Evolutionary conservation across 345 rosid species (phyloP).

Genomic region (Euphorbia pulcherrima): DNA sequence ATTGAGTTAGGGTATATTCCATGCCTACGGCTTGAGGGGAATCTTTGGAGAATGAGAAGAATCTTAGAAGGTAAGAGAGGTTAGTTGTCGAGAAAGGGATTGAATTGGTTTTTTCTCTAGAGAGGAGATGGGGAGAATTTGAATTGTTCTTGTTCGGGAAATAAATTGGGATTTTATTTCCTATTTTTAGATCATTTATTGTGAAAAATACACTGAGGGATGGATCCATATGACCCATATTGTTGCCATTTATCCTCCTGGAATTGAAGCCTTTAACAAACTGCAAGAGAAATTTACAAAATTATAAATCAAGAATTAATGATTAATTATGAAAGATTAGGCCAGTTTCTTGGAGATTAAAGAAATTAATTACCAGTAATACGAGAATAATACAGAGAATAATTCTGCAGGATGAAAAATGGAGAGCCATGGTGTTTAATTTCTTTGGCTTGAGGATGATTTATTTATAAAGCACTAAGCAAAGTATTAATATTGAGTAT

Average conservation of each 20-base stretch:
- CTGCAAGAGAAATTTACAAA: conserved; percentile 7
- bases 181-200: conserved; percentile 39
- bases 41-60: conserved; percentile 48
- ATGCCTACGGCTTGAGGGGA: conserved; percentile 72
- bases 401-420: conserved; percentile 2
- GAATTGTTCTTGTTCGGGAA: conserved; percentile 37
- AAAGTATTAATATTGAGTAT: not conserved
- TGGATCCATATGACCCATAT: conserved; percentile 30
- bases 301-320: not conserved
- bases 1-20: conserved; percentile 46
- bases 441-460: not conserved
- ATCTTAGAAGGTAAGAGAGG: conserved; percentile 44
- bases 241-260: conserved; percentile 6
- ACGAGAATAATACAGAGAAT: conserved; percentile 6
- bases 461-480: not conserved
- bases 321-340: not conserved
- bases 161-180: conserved; percentile 38
- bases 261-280: not conserved
- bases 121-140: conserved; percentile 44
- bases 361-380: conserved; percentile 11
- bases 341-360: not conserved
- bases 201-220: conserved; percentile 47
- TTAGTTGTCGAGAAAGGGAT: conserved; percentile 56
- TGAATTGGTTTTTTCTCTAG: conserved; percentile 52
- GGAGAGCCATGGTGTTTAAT: not conserved